Evolutionary conservation across 257 asterid genomes (phyloP), one percentile per base, ranked within the genome.

Genomic region (Nicotiana tabacum): DNA sequence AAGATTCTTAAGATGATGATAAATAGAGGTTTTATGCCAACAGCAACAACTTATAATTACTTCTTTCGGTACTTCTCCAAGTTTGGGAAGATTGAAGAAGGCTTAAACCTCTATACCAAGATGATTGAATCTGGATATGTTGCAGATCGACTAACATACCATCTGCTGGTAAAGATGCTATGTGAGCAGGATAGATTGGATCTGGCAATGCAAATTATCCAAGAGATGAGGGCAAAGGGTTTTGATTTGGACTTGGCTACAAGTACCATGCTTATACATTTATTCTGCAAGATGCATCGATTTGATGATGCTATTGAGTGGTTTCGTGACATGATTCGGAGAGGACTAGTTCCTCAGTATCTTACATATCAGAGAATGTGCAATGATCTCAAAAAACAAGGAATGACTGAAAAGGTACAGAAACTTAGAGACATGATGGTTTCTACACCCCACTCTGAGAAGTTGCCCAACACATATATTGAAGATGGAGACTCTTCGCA

Each of bases 261-360:
- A 58, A 84, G 95, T 84, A 93, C 97, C 39, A 93, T 93, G 99
- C 82, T 92, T 87, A 91, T 95, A 77, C 95, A 93, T 72, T 87
- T 92, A 65, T 85, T 90, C 76, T 87, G 92, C 87, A 87, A 86
- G 81, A 78, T 87, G 91, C 86, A 83, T 35, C 88, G 87, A 39
- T 88, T 90, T 32, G 89, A 92, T 57, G 92, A 87, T 86, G 97
- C 98, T 82, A 83, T 90, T 82, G 67, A 60, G 18, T 96, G 90
- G 88, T 95, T 92, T 82, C 85, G 86, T 84, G 98, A 92, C 84
- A 90, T 95, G 94, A 85, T 93, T 67, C 91, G 94, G 76, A 92
- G 97, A 83, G 99, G 99, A 57, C 83, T 93, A 84, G 92, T 90
- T 77, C 99, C 99, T 72, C 99, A 92, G 84, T 88, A 92, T 82